These are phyloP conservation scores for Anethum foeniculum DNA, from an alignment of 140 eudicot species.

Conservation along the genomic window DNA sequence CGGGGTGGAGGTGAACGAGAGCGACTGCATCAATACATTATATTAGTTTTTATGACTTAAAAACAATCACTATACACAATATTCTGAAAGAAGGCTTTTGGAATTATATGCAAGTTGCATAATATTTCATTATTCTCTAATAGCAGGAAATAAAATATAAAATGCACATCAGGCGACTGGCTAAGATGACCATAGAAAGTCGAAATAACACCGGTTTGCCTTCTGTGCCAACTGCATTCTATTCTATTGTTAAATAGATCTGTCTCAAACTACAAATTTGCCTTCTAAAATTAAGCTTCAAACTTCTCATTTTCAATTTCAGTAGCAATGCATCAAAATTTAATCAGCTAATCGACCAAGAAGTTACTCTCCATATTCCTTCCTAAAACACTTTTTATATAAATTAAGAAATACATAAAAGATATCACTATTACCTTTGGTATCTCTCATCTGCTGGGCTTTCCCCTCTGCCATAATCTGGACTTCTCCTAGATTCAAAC, in stretches of 20 bases:
- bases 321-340: background rate
- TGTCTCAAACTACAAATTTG: background rate
- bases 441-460: constrained; percentile 40
- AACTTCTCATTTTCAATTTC: background rate
- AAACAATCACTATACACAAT: background rate
- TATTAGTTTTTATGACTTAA: too few relatives aligned
- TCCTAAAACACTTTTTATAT: too few relatives aligned
- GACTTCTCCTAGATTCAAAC: constrained; percentile 31
- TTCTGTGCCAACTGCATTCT: background rate
- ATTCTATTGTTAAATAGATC: background rate
- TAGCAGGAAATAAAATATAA: background rate
- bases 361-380: background rate
- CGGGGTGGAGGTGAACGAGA: constrained; percentile 5
- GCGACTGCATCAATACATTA: constrained; percentile 25
- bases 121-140: background rate
- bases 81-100: background rate
- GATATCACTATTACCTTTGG: constrained; percentile 24
- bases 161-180: background rate
- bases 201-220: background rate
- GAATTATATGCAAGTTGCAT: background rate
- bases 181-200: background rate
- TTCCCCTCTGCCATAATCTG: constrained; percentile 36
- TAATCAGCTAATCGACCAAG: background rate
- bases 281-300: background rate
- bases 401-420: background rate